phyloP scores from a whole-genome alignment of 495 filamentous ascomycete species.

The Neurospora sp. region DNA sequence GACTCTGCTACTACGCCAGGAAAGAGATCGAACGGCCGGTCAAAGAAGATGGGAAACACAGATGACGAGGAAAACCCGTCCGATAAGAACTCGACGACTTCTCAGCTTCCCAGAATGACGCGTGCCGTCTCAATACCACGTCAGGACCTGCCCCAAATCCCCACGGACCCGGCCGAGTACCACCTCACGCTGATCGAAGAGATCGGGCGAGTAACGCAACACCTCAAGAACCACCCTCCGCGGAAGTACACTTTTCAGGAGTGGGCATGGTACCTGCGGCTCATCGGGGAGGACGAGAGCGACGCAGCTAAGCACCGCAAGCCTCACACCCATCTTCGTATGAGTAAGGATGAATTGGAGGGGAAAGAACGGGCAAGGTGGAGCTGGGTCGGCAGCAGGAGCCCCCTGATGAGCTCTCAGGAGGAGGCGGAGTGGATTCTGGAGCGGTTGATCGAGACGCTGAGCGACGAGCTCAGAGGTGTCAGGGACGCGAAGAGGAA shows the following conservation, averaged over 20 bases:
- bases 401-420: slow-evolving; percentile 62
- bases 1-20: background rate
- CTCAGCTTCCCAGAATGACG: slow-evolving; percentile 3
- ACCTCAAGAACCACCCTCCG: slow-evolving; percentile 47
- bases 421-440: slow-evolving; percentile 77
- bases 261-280: slow-evolving; percentile 69
- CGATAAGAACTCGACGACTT: background rate
- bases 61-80: background rate
- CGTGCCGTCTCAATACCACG: slow-evolving; percentile 21
- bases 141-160: slow-evolving; percentile 16
- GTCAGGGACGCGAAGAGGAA: slow-evolving; percentile 5
- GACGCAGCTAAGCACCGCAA: slow-evolving; percentile 32
- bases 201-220: slow-evolving; percentile 53
- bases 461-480: slow-evolving; percentile 43
- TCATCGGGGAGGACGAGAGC: slow-evolving; percentile 62
- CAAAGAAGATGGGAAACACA: background rate
- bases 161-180: slow-evolving; percentile 42
- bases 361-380: slow-evolving; percentile 26
- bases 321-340: slow-evolving; percentile 1
- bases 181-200: slow-evolving; percentile 58
- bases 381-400: slow-evolving; percentile 68
- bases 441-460: slow-evolving; percentile 44
- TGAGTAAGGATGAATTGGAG: background rate
- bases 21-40: background rate
- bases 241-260: slow-evolving; percentile 68